Base-by-base conservation (phyloP, 2,329 filamentous ascomycete species). In the Penicillium sp. region DNA sequence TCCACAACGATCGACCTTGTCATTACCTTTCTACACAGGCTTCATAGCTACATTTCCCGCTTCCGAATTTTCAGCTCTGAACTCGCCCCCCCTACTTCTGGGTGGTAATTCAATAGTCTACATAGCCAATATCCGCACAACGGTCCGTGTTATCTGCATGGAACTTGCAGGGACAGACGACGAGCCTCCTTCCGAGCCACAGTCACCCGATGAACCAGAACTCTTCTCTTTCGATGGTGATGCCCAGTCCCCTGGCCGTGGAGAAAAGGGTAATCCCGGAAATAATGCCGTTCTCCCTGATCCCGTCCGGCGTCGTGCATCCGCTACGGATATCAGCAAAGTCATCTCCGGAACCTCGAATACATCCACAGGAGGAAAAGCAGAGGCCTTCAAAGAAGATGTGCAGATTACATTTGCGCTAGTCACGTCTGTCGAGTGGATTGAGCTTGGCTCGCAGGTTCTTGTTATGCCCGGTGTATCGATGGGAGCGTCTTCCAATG, bases 91-190 rank as follows among this genome's bases (percentile, higher is more conserved):
- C 24, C 79, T 83, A 1, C 79, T 97, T 7, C 63, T 80, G 3
- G 77, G 78, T 22, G 75, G 77, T 1, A 75, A 78, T 55, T 81
- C 83, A 0, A 92, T 96, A 29, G 84, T 93, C 1, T 98, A 97
- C 68, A 85, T 93, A 41, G 91, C 91, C 19, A 97, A 92, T 69
- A 87, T 98, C 14, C 84, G 93, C 9, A 89, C 92, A 1, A 86
- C 90, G 0, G 93, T 91, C 0, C 87, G 89, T 58, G 85, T 98
- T 1, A 71, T 89, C 26, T 82, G 83, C 31, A 80, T 89, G 57
- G 70, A 71, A 22, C 63, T 75, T 14, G 69, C 68, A 5, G 72
- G 71, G 7, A 27, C 57, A 22, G 52, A 39, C 5, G 69, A 76
- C 16, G 65, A 71, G 33, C 50, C 60, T 9, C 21, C 19, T 3